Base-by-base conservation (phyloP, 805 yeast genomes). In the Metschnikowia cerradonensis region DNA sequence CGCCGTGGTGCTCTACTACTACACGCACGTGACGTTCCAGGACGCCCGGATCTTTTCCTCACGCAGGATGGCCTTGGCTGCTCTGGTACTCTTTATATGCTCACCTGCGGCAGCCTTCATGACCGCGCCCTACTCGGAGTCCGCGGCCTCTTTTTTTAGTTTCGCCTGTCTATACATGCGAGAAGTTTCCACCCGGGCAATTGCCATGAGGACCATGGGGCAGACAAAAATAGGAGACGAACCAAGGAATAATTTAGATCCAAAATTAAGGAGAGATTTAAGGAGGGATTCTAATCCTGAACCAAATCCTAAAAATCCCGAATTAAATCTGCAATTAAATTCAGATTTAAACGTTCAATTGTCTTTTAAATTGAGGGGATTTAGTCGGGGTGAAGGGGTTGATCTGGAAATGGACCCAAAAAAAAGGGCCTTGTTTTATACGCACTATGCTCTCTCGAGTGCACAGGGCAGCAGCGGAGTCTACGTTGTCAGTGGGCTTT, bases 21-120 rank as follows among this genome's bases (percentile, higher is more conserved):
- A 83, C 51, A 81, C 96, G 0, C 47, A 50, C 14, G 44, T 42
- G 31, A 55, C 59, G 19, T 63, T 65, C 38, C 49, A 51, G 45
- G 55, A 50, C 20, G 53, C 56, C 13, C 60, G 61, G 10, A 48
- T 61, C 33, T 61, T 61, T 43, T 47, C 57, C 20, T 52, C 62
- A 10, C 36, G 45, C 11, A 50, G 51, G 22, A 53, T 65, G 55
- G 63, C 64, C 33, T 52, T 64, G 54, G 48, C 57, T 32, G 26
- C 63, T 51, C 60, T 68, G 31, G 47, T 76, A 3, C 59, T 86
- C 14, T 84, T 79, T 53, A 65, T 83, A 0, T 52, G 86, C n/a
- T 81, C 86, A 17, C 90, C 96, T 2, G 90, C 89, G 0, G 96
- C 96, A 0, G 77, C 90, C 0, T 92, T 90, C 61, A 70, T 88